Base-by-base conservation (phyloP, 768 basidiomycete species). In the Suillus hirtellus region DNA sequence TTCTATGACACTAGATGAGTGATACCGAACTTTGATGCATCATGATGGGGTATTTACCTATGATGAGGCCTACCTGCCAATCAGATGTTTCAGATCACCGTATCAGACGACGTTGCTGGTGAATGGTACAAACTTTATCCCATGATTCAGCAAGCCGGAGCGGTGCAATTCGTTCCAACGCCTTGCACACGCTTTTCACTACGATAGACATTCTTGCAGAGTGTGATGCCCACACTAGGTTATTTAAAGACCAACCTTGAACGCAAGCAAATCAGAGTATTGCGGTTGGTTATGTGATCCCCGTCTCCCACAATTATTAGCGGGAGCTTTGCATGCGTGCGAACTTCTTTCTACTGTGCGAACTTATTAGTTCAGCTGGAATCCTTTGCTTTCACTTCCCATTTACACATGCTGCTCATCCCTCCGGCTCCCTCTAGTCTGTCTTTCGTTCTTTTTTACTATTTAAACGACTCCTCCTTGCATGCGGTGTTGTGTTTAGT, bases 81-180 rank as follows among this genome's bases (percentile, higher is more conserved):
- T 37, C 35, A 46, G 46, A 27, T 21, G 59, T 34, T 37, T 69
- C 38, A 59, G 60, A 62, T 37, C 24, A n/a, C 50, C 52, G 15
- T 49, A 44, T 62, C 56, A 67, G 56, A 61, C 55, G 15, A 53
- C 59, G 14, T 53, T 35, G 11, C 50, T 6, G 50, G 43, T 60
- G 35, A 60, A 60, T 61, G 42, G 35, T 49, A 78, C 91, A 77
- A 67, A 97, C 95, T 77, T 98, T 98, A 71, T 98, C 96, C 95
- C 96, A 98, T 65, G 83, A 86, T 67, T 91, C 95, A 19, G 96
- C 95, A 9, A 97, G 81, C 43, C 85, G 80, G 24, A 94, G 82
- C 3, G 96, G 96, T 1, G 95, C 95, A 66, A 97, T 90, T 34
- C 87, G 84, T 65, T 92, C 89, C 89, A 94, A 90, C 0, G 88